These are phyloP conservation scores for Cryptococcus sp. DNA, from an alignment of 1,284 basidiomycete genomes.

Conservation along the genomic window DNA sequence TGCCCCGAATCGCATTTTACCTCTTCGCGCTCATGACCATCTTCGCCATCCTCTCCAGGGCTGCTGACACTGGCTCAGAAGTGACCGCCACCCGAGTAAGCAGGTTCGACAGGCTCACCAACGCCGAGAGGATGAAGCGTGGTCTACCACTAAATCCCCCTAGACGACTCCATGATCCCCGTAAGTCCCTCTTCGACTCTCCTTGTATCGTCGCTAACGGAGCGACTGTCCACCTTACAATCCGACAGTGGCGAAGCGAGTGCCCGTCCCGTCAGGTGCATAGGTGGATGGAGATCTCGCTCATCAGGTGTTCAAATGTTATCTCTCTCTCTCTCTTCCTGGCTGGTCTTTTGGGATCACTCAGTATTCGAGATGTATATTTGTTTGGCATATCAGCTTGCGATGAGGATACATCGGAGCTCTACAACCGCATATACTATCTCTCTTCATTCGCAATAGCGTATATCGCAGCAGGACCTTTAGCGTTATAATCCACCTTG, in stretches of 20 bases:
- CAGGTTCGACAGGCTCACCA: conserved; percentile 5
- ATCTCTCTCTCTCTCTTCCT: no score
- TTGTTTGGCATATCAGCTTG: no score
- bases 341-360: no score
- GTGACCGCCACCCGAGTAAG: not conserved
- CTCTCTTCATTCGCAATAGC: conserved; percentile 32
- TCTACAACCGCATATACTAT: not conserved
- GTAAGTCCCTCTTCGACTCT: not conserved
- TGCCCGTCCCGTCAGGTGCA: no score
- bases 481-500: conserved; percentile 53
- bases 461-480: conserved; percentile 50
- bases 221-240: not conserved
- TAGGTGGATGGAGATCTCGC: no score
- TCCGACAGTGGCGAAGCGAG: no score
- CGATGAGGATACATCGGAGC: no score
- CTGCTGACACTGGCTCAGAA: not conserved
- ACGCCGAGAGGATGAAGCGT: conserved; percentile 10
- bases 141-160: conserved; percentile 12
- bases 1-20: not conserved
- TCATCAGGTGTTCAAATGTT: no score
- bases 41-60: not conserved
- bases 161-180: conserved; percentile 9
- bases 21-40: not conserved
- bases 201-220: not conserved
- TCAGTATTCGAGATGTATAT: no score